Conservation (phyloP, 2,329 filamentous ascomycete genomes). For the Colletotrichum theobromicola region DNA sequence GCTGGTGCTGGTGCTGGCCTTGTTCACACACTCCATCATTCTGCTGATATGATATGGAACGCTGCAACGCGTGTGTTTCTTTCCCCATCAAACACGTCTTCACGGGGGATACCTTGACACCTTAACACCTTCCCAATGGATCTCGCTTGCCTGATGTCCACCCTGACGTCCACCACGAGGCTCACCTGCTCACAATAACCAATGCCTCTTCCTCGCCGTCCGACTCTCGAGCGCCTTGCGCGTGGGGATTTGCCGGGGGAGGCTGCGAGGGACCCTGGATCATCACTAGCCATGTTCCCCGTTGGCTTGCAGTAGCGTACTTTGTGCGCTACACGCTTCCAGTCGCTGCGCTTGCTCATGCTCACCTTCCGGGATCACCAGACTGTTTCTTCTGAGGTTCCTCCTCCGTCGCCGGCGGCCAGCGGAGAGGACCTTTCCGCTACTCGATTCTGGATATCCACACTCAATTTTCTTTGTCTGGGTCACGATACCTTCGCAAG, state of each 20-base stretch:
- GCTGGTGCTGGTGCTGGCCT: neutral
- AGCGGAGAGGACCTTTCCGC: slow-evolving; percentile 12
- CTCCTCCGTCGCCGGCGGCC: neutral
- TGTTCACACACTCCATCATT: neutral
- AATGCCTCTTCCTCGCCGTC: neutral
- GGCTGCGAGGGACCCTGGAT: neutral
- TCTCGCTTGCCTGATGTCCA: neutral
- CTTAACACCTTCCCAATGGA: neutral
- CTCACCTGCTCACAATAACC: neutral
- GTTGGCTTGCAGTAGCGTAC: neutral
- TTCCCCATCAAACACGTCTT: neutral
- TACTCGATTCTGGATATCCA: neutral
- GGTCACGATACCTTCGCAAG: neutral
- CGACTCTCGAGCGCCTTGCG: neutral
- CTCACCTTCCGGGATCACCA: neutral
- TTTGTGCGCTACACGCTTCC: neutral
- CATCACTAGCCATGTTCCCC: neutral
- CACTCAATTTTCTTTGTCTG: neutral
- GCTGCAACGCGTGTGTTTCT: neutral
- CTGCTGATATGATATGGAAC: neutral
- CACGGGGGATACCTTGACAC: neutral
- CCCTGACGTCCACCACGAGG: neutral
- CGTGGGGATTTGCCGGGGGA: neutral
- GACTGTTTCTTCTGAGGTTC: neutral
- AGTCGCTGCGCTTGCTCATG: neutral